Conservation (phyloP, 1,284 basidiomycete genomes). For the Fomitiporia mediterranea region DNA sequence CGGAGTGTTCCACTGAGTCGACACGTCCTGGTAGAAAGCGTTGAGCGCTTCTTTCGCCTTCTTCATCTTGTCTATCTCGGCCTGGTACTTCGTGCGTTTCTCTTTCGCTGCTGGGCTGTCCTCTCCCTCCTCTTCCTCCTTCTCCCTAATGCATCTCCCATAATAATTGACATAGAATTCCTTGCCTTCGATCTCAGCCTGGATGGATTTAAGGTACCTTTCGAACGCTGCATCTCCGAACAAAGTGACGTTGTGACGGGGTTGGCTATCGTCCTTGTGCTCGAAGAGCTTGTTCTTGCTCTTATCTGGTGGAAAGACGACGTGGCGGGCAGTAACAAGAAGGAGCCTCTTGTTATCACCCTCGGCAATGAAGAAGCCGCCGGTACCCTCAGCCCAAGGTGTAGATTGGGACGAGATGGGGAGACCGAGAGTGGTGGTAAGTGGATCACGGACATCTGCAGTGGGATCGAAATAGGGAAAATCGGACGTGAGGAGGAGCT, state of each 20-base stretch:
- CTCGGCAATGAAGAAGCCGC: conserved; percentile 32
- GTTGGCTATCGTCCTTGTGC: conserved; percentile 11
- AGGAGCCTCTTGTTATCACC: conserved; percentile 24
- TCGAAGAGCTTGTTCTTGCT: conserved; percentile 23
- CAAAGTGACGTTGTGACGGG: conserved; percentile 27
- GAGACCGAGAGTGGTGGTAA: conserved; percentile 28
- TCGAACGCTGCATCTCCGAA: conserved; percentile 26
- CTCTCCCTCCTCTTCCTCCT: conserved; percentile 17
- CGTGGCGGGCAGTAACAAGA: conserved; percentile 30
- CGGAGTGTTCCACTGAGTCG: conserved; percentile 24
- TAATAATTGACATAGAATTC: conserved; percentile 11
- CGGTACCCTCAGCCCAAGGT: conserved; percentile 28
- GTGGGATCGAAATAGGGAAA: background rate
- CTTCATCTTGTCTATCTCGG: background rate
- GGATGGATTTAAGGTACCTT: conserved; percentile 15
- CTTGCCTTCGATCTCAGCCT: conserved; percentile 20
- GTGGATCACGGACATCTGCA: conserved; percentile 21
- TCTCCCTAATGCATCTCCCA: too few relatives aligned
- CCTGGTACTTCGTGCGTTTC: background rate
- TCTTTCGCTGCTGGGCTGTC: conserved; percentile 14
- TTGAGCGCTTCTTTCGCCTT: conserved; percentile 26
- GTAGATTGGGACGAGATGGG: conserved; percentile 22
- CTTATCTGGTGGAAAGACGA: conserved; percentile 23
- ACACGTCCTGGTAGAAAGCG: conserved; percentile 26
- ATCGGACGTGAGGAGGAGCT: background rate